Base-by-base conservation (phyloP, 2,329 filamentous ascomycete genomes). In the Monilinia aucupariae region DNA sequence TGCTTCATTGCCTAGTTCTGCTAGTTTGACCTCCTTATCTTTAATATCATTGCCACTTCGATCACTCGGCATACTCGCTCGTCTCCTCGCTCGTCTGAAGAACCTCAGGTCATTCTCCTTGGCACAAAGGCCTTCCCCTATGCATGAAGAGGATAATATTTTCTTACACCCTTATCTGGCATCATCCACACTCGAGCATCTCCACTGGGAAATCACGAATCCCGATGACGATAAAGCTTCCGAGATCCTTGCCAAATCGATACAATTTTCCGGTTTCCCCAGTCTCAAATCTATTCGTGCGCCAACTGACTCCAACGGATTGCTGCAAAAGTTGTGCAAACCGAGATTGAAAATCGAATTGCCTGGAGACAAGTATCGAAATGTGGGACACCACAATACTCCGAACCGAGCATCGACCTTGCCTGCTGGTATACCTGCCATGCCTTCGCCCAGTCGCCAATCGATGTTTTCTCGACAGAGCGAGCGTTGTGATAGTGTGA, bases 221-320 rank as follows among this genome's bases (percentile, higher is more conserved):
- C 63, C 68, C 5, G 65, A 69, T 22, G 72, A 75, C 27, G 73
- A 67, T 53, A 80, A 78, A 54, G 84, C 87, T 1, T 86, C 88
- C 58, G 78, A 80, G 6, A 83, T 88, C 53, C 78, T 92, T 9
- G 84, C 87, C 1, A 78, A 79, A 64, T 85, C 85, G 69, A 89
- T 92, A 67, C 74, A 75, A 6, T 80, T 81, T 1, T 76, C 77
- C 5, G 85, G 84, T 0, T 90, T 92, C 70, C 89, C 89, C 0
- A 73, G 76, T 0, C 79, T 92, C 12, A 78, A 76, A 12, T 76
- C 72, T 1, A 75, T 92, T 22, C 83, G 89, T 61, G 79, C 84
- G 0, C 89, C 88, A 1, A 84, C 84, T 63, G 89, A 92, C 67
- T 82, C 87, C 1, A 82, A 89, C 6, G 89, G 88, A 32, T 68